Evolutionary conservation across 495 filamentous ascomycete species (phyloP).

Genomic region (Aspergillus incahuasiensis): DNA sequence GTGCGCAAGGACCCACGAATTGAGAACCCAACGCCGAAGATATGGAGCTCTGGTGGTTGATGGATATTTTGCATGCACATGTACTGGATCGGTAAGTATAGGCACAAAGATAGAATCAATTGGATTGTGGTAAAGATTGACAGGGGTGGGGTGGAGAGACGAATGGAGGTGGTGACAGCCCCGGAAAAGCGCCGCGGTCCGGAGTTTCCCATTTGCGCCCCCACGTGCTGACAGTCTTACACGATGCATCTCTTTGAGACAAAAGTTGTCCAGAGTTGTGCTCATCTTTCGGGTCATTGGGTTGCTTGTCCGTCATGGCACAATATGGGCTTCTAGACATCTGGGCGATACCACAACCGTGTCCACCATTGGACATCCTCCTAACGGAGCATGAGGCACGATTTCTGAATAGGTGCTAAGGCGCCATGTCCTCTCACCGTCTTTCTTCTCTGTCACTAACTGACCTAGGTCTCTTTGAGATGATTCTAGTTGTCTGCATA

Average conservation of each 20-base stretch:
- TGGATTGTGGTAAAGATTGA: neutral
- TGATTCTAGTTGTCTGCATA: no score
- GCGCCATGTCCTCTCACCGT: no score
- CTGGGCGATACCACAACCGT: no score
- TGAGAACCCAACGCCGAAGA: neutral
- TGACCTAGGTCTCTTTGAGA: no score
- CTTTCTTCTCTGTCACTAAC: no score
- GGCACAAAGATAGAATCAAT: neutral
- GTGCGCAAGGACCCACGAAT: neutral
- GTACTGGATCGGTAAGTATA: neutral
- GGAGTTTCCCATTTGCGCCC: neutral
- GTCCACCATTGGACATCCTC: no score
- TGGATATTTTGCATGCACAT: no score
- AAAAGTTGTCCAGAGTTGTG: neutral
- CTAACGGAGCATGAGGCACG: neutral
- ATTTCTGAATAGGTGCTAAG: neutral
- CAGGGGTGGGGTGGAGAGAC: neutral
- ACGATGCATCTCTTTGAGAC: neutral
- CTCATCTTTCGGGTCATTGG: neutral
- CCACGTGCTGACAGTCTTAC: neutral
- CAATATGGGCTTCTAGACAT: neutral
- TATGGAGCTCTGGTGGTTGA: neutral
- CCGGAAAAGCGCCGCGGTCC: neutral
- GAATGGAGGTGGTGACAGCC: neutral
- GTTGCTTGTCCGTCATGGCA: neutral